Evolutionary conservation across 805 yeast genomes (phyloP), one percentile per base, ranked within the genome.

Genomic region (Zygosaccharomyces kombuchaensis): DNA sequence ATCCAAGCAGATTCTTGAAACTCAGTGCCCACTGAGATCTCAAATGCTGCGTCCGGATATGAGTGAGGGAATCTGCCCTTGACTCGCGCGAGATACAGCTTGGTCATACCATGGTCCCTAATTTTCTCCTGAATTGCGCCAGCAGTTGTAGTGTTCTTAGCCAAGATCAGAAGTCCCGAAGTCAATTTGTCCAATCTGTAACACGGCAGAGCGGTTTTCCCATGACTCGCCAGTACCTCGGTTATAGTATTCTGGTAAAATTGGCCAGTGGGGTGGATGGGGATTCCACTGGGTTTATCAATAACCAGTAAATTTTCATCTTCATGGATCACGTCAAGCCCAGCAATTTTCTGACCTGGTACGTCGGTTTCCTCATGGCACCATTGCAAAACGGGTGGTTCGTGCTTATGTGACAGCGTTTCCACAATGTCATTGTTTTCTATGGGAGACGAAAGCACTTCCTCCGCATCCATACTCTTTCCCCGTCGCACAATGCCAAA

Each of bases 231-330:
- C 55, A 91, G 66, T 4, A 89, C 74, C 59, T 81, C 83, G 4
- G 91, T 84, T 27, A 87, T 74, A 1, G 95, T 78, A 60, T 82
- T 78, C 62, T 80, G 78, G 59, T 89, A 63, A 71, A 81, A 80
- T 50, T 87, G 70, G 0, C 98, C 98, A 0, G 96, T 84, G 2
- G 99, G 98, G 62, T 93, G 99, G 1, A 87, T 91, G 0, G 98
- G 98, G 1, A 93, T 74, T 0, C 99, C 98, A 4, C 87, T 75
- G 0, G 99, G 99, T 55, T 93, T 93, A 65, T 91, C 91, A 10
- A 93, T 80, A 3, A 87, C 93, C 5, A 91, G 73, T n/a, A 87
- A 60, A 32, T 82, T 74, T 2, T 81, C 87, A 62, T 87, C 83
- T 53, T 88, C 86, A 59, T 74, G 74, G 0, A 89, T 79, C 10